Evolutionary conservation across 345 rosid genomes (phyloP), one percentile per base, ranked within the genome.

Genomic region (Pugionium cornutum): DNA sequence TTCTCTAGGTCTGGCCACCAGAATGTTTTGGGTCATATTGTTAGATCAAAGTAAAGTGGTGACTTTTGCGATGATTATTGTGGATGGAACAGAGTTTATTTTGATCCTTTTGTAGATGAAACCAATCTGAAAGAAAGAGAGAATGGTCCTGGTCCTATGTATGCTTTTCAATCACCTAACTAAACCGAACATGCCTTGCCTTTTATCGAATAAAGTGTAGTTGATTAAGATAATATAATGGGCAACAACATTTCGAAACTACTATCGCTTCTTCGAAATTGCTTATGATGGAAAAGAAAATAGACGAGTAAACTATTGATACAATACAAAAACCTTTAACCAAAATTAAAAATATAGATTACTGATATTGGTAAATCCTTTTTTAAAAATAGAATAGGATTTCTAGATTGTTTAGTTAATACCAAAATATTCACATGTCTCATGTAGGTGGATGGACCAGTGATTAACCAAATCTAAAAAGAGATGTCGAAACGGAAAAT

Each of bases 1-100:
- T 34, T 42, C 26, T 10, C 42, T 78, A 86, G 92, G 86, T 86
- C 30, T 86, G 92, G 92, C 92, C 92, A 4, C 87, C 77, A 11
- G 69, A 77, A 64, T 57, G 81, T 70, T 84, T 86, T 56, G 92
- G 92, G 49, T 68, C 76, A 35, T 35, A 1, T 18, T 7, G 44
- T 8, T 25, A 36, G 60, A 55, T 53, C 9, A 10, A 5, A 5
- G 32, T 27, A n/a, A 32, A 2, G 8, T 32, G 27, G 9, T 5
- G 29, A 36, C 6, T n/a, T 33, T 6, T 32, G 56, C 18, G 18
- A 18, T 18, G 18, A 18, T 18, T 18, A 18, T 18, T 18, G 18
- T 18, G 18, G 18, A 18, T 18, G 18, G 18, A 18, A 18, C 18
- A 18, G 18, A 18, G 18, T 18, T 18, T 18, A 18, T 18, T 18